Evolutionary conservation across 164 flowering plant genomes (phyloP).

Genomic region (Magnolia sinica): DNA sequence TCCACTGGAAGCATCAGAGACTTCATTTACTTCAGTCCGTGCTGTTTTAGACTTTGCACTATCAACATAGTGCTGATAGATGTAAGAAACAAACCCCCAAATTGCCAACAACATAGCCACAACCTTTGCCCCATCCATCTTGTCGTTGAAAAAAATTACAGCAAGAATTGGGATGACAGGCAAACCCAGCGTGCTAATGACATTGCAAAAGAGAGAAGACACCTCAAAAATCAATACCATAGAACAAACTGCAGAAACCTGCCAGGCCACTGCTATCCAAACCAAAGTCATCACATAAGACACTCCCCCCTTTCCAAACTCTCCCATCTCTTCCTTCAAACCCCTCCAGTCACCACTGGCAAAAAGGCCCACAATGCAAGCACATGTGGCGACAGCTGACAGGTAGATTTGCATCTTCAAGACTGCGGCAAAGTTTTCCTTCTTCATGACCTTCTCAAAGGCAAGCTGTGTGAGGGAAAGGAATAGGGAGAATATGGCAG

Average conservation of each 20-base stretch:
- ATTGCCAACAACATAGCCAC: constrained; percentile 30
- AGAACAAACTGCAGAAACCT: constrained; percentile 24
- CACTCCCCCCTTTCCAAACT: constrained; percentile 22
- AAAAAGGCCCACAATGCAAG: constrained; percentile 31
- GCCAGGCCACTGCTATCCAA: constrained; percentile 35
- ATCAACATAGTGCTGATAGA: constrained; percentile 35
- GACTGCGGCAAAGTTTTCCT: constrained; percentile 26
- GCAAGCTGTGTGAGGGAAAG: constrained; percentile 29
- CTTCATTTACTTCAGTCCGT: constrained; percentile 6
- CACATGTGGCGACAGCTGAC: constrained; percentile 27
- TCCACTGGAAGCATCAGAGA: not conserved
- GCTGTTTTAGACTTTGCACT: constrained; percentile 13
- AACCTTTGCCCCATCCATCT: constrained; percentile 35
- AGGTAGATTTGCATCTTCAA: constrained; percentile 34
- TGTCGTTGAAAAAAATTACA: constrained; percentile 36
- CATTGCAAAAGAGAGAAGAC: constrained; percentile 39
- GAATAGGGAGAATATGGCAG: constrained; percentile 19
- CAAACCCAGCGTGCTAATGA: constrained; percentile 31
- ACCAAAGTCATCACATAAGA: constrained; percentile 30
- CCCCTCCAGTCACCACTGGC: constrained; percentile 39
- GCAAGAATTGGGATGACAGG: constrained; percentile 30
- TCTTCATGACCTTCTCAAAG: constrained; percentile 22
- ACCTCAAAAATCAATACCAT: constrained; percentile 31
- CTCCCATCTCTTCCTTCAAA: constrained; percentile 30
- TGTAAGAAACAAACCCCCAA: constrained; percentile 38